Percentiles rank a stretch among this genome's conserved stretches.
Evolutionary conservation across 257 asterid genomes (phyloP).

Genomic region (Primulina huaijiensis): DNA sequence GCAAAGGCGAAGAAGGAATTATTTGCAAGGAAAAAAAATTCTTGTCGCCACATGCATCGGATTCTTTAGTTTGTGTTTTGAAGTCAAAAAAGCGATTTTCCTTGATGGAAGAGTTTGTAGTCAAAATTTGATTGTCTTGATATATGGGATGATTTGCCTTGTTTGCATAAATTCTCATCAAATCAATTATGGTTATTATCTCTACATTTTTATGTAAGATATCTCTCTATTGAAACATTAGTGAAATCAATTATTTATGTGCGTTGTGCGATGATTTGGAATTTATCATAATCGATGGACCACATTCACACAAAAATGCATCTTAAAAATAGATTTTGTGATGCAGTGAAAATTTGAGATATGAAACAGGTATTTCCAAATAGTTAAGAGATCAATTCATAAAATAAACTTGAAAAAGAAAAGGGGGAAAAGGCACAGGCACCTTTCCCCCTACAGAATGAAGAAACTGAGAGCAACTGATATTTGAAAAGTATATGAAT

Average conservation of each 20-base stretch:
- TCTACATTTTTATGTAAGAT: too few relatives aligned
- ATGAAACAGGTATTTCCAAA: too few relatives aligned
- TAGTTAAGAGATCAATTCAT: too few relatives aligned
- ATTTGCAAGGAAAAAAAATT: too few relatives aligned
- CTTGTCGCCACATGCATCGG: background rate
- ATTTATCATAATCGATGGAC: background rate
- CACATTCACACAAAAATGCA: background rate
- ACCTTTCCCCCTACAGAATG: background rate
- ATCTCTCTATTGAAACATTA: background rate
- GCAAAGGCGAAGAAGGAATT: background rate
- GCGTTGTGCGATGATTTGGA: background rate
- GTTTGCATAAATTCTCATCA: background rate
- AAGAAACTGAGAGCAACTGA: background rate
- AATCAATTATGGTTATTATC: background rate
- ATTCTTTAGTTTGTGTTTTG: background rate
- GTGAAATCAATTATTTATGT: background rate
- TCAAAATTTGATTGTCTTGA: background rate
- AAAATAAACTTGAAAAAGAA: too few relatives aligned
- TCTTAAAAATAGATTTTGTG: too few relatives aligned
- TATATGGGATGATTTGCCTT: background rate
- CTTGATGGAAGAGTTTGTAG: background rate
- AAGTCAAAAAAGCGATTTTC: background rate
- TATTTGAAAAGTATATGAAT: background rate
- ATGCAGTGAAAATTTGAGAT: too few relatives aligned
- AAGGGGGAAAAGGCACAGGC: background rate